Evolutionary conservation across 2,329 filamentous ascomycete species (phyloP), one percentile per base, ranked within the genome.

Genomic region (Neofusicoccum umdonicola): DNA sequence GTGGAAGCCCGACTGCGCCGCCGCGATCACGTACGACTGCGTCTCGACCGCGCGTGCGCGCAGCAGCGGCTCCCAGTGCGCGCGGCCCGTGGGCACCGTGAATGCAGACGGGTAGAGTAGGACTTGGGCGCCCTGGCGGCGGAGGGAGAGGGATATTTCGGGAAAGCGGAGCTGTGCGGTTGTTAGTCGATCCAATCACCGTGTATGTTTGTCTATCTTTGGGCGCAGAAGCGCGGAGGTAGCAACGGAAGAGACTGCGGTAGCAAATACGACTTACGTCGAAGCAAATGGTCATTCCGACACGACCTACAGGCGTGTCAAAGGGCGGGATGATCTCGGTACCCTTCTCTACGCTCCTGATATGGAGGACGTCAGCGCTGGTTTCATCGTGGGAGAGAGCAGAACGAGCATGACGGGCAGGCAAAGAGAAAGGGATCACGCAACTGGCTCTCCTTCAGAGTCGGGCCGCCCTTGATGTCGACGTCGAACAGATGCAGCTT

Each of bases 401-500:
- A 22, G 22, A 22, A 22, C 22, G 22, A 22, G 22, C 22, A 22
- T 22, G 22, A 22, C 22, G 9, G 7, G 17, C 35, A n/a, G 3
- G 6, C 37, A 8, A 19, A 11, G 12, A 15, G 31, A 11, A 48
- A 39, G 39, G 68, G 81, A 44, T 27, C 78, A 64, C 27, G 27
- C 27, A 31, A 31, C 63, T 82, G 78, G 72, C 85, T 88, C 73
- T 91, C 89, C 69, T 83, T 86, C 67, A 90, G 74, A 0, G 81
- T 76, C 0, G 87, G 87, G 0, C 86, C 86, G 27, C 80, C 79
- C 63, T 83, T 78, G 65, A 87, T 84, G 47, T 83, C 83, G 65
- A 88, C 84, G 75, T 97, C 92, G 78, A 98, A 97, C 13, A 97
- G 84, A 75, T 97, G 93, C 37, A 97, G 80, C 77, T 98, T 98